phyloP scores from a whole-genome alignment of 1,284 basidiomycete genomes.

The Pterulicium gracile region DNA sequence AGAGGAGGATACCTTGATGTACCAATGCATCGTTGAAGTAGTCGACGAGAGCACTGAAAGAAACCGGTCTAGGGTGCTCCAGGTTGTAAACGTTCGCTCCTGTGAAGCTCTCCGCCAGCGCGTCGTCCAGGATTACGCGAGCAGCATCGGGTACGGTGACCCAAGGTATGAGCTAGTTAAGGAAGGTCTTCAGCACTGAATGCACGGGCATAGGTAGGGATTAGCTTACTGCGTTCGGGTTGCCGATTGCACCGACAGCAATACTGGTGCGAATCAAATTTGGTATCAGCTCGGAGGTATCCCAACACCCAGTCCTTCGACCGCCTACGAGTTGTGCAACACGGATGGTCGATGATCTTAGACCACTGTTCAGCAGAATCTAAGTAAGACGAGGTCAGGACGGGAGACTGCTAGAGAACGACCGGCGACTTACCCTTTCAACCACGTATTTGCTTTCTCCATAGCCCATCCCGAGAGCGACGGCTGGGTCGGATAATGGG shows the following conservation, averaged over 20 bases:
- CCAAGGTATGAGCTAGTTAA: constrained; percentile 22
- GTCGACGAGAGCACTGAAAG: constrained; percentile 19
- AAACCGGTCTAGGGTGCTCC: constrained; percentile 24
- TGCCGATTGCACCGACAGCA: constrained; percentile 12
- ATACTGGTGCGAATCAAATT: constrained; percentile 18
- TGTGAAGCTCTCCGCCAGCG: constrained; percentile 9
- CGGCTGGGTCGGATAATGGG: too few relatives aligned
- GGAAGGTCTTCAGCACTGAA: too few relatives aligned
- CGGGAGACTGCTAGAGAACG: too few relatives aligned
- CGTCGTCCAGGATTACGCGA: constrained; percentile 20
- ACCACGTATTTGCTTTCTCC: too few relatives aligned
- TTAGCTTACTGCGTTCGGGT: constrained; percentile 7
- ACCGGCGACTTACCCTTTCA: too few relatives aligned
- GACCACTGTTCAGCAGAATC: constrained; percentile 18
- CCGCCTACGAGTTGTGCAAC: constrained; percentile 18
- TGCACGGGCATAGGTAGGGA: not conserved
- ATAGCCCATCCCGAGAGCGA: too few relatives aligned
- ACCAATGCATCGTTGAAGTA: constrained; percentile 16
- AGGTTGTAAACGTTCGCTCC: constrained; percentile 20
- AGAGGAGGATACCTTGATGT: constrained; percentile 7
- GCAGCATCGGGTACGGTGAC: constrained; percentile 20
- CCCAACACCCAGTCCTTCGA: constrained; percentile 14
- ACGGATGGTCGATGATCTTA: constrained; percentile 15
- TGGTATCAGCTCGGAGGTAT: constrained; percentile 17
- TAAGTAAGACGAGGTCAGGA: too few relatives aligned